Evolutionary conservation across 2,329 filamentous ascomycete genomes (phyloP), one percentile per base, ranked within the genome.

Genomic region (Fusarium chlamydosporum): DNA sequence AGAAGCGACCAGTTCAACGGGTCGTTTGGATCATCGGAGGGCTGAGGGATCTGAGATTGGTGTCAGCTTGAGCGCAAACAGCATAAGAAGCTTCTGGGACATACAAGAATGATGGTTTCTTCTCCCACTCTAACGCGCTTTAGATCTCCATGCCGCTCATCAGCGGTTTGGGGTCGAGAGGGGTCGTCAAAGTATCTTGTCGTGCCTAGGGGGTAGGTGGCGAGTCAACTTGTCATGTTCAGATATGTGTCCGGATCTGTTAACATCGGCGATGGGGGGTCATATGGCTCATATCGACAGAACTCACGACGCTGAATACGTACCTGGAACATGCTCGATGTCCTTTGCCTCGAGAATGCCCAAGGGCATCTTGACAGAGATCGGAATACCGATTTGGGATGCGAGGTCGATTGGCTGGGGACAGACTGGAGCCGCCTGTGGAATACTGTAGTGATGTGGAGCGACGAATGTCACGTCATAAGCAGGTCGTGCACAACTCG

Each of bases 1-100:
- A 92, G 95, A 64, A 97, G 79, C 23, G 94, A 91, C 94, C 94
- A 97, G 76, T 84, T 85, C 68, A 97, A 83, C 31, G 93, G 94
- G 79, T 97, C 94, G 77, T 96, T 95, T 6, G 92, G 93, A 77
- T 97, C 93, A 78, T 97, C 91, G 66, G 91, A 94, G 4, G 95
- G 95, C 76, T 97, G 95, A 7, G 95, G 95, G 7, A 85, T 81
- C 82, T 85, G 58, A 12, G 31, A 33, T 31, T 42, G 18, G 34
- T 35, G 66, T 75, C 45, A 75, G 63, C 41, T 29, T 42, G 23
- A 47, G 31, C 35, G n/a, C 26, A 33, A 4, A 56, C 18, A 40
- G n/a, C 11, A 20, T 11, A 20, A 23, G 20, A 13, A 29, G 38
- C 15, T 31, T 35, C 23, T 20, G 41, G 41, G 75, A 96, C 91